phyloP scores from a whole-genome alignment of 2,329 filamentous ascomycete genomes.

The Tolypocladium endophyticum region DNA sequence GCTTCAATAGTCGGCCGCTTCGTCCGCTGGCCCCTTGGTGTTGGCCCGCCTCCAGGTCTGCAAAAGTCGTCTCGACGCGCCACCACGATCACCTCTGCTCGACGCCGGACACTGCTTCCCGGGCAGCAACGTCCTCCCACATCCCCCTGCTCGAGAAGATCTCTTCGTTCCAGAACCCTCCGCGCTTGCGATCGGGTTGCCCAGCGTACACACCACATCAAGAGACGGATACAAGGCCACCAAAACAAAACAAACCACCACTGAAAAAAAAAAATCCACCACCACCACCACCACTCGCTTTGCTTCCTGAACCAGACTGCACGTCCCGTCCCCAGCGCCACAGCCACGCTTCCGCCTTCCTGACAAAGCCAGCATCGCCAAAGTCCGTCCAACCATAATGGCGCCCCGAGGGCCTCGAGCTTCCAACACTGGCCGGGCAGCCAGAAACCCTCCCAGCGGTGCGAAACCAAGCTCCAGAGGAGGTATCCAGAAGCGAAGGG shows the following conservation, averaged over 20 bases:
- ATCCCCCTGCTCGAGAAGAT: neutral
- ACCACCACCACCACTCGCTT: neutral
- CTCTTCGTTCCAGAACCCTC: neutral
- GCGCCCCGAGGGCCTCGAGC: constrained; percentile 22
- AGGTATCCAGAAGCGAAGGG: constrained; percentile 40
- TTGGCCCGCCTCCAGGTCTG: neutral
- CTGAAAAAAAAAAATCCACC: neutral
- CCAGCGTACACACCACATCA: neutral
- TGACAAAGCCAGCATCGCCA: neutral
- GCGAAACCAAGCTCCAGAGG: constrained; percentile 26
- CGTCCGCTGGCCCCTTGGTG: neutral
- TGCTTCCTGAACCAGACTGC: neutral
- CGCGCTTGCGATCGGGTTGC: neutral
- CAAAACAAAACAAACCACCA: neutral
- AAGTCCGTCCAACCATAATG: constrained; percentile 11
- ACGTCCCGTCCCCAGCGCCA: neutral
- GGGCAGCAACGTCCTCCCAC: neutral
- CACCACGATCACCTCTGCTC: neutral
- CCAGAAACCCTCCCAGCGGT: constrained; percentile 16
- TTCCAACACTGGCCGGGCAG: constrained; percentile 17
- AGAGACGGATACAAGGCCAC: neutral
- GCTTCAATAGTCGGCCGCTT: too few relatives aligned
- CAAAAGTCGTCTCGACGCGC: neutral
- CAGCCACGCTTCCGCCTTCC: neutral
- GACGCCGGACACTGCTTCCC: neutral